Base-by-base conservation (phyloP, 2,329 filamentous ascomycete genomes). In the Phoma sp. region DNA sequence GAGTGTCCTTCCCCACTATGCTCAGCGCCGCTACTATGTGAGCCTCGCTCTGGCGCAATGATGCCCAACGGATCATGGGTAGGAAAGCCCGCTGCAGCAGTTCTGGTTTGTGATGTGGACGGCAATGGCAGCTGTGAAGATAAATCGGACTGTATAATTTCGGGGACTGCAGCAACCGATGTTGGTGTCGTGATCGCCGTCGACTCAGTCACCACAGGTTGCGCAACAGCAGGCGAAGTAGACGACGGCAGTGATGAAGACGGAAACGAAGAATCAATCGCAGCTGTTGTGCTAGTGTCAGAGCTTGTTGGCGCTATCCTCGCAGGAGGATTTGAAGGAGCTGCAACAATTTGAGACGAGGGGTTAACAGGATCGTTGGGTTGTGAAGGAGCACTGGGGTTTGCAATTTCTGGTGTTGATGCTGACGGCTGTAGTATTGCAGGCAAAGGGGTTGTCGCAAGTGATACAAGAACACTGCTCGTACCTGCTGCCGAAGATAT, bases 401-500 rank as follows among this genome's bases (percentile, higher is more conserved):
- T 45, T 23, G 52, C 33, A 18, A 40, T 45, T 47, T 55, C 62
- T 57, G 61, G 57, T 44, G 52, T 59, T 32, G 62, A 58, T 42
- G 51, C 49, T 37, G 66, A 58, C 14, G 66, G 59, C 36, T 54
- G 39, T 53, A 68, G 41, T 40, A 59, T 54, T 52, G 67, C 60
- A 60, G 66, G 60, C 44, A 56, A 49, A 41, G 55, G 59, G 52
- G 62, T 50, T 30, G 57, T 64, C 52, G 61, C 52, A 43, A 54
- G 59, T 57, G 67, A 62, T 52, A 61, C 66, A 63, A 63, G 62
- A 60, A 67, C 63, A 61, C 54, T 68, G 47, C 58, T 62, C 69
- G 71, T 74, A 73, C 69, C 69, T 73, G 58, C 58, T 47, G 66
- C 60, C 48, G 72, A 68, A 53, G 68, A 67, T 36, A 59, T 61